These are phyloP conservation scores for Gracilaria vermiculophylla DNA, from an alignment of 23 red algal genomes.

Conservation along the genomic window DNA sequence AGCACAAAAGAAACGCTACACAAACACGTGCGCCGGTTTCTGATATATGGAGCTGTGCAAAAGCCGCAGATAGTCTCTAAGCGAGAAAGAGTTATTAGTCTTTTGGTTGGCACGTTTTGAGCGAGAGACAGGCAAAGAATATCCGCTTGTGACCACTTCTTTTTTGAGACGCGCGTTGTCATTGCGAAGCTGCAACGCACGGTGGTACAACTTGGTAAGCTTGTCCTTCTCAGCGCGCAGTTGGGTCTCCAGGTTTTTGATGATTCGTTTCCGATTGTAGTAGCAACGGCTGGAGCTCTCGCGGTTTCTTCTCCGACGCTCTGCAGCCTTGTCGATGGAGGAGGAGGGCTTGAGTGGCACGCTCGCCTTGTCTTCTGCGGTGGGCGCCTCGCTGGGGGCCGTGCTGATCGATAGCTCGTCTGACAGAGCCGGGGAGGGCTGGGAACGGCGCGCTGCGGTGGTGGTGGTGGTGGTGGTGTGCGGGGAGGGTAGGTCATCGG, in stretches of 20 bases:
- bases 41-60: conserved; percentile 4
- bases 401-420: neutral
- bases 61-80: conserved; percentile 15
- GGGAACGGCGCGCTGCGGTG: neutral
- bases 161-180: conserved; percentile 68
- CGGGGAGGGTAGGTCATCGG: neutral
- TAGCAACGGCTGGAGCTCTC: conserved; percentile 59
- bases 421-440: neutral
- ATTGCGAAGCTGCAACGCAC: conserved; percentile 46
- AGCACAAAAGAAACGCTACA: neutral
- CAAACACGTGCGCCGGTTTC: neutral
- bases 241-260: conserved; percentile 15
- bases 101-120: neutral
- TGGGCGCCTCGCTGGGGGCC: neutral
- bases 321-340: conserved; percentile 54
- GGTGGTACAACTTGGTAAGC: conserved; percentile 43
- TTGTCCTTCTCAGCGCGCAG: conserved; percentile 31
- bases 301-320: conserved; percentile 55
- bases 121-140: conserved; percentile 7
- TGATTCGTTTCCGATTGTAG: conserved; percentile 69
- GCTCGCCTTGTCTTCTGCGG: neutral
- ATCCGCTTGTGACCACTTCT: conserved; percentile 57
- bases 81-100: neutral
- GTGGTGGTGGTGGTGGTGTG: neutral
- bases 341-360: neutral